Percentiles rank a stretch among this genome's conserved stretches.
phyloP scores from a whole-genome alignment of 2,329 filamentous ascomycete genomes.

The Curvularia sp. region DNA sequence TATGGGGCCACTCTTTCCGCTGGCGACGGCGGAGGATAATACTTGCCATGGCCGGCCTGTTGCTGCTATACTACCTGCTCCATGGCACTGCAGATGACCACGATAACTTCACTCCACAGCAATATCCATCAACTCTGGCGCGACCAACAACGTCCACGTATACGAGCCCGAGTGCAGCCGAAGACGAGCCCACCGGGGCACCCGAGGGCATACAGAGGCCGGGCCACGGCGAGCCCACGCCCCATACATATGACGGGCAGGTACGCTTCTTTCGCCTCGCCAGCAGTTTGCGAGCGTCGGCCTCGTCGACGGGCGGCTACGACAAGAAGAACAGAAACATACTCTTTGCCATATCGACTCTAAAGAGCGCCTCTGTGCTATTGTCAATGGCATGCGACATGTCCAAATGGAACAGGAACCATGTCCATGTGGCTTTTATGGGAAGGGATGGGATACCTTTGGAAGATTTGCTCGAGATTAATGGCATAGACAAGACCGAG shows the following conservation, averaged over 20 bases:
- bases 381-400: constrained; percentile 88
- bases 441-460: constrained; percentile 74
- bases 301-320: constrained; percentile 62
- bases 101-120: constrained; percentile 1
- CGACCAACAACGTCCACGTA: constrained; percentile 17
- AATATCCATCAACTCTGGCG: constrained; percentile 8
- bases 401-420: constrained; percentile 70
- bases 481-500: constrained; percentile 71
- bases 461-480: constrained; percentile 73
- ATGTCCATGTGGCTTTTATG: constrained; percentile 83
- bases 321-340: constrained; percentile 70
- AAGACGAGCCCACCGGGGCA: constrained; percentile 34
- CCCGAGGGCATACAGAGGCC: constrained; percentile 35
- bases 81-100: constrained; percentile 40
- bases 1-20: constrained; percentile 41
- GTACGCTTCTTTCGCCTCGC: constrained; percentile 73
- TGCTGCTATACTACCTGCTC: constrained; percentile 68
- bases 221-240: constrained; percentile 21
- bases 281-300: constrained; percentile 64
- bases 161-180: constrained; percentile 13
- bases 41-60: constrained; percentile 47
- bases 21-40: constrained; percentile 60
- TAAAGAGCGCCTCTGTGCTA: constrained; percentile 74
- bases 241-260: constrained; percentile 67
- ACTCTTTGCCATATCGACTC: constrained; percentile 77